These are phyloP conservation scores for Mychonastes homosphaera DNA, from an alignment of 139 green algal species.

Conservation along the genomic window DNA sequence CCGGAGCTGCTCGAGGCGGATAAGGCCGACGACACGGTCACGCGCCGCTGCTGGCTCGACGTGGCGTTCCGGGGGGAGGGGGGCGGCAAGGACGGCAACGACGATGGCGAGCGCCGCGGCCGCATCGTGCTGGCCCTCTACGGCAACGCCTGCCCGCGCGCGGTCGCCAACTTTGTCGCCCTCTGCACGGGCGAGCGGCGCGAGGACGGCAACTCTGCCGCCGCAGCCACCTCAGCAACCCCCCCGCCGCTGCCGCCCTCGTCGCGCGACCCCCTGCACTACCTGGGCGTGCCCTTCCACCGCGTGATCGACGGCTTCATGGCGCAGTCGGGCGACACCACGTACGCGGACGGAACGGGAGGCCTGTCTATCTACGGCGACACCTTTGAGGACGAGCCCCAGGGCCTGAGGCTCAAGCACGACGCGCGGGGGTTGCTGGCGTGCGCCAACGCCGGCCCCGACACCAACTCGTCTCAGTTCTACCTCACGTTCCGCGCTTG, in stretches of 20 bases:
- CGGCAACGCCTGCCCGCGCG: conserved; percentile 67
- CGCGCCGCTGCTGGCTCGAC: conserved; percentile 35
- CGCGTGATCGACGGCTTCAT: conserved; percentile 54
- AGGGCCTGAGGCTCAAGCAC: conserved; percentile 50
- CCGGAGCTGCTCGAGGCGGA: conserved; percentile 31
- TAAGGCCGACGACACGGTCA: conserved; percentile 23
- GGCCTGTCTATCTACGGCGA: conserved; percentile 73
- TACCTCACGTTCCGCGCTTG: conserved; percentile 36
- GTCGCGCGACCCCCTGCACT: conserved; percentile 68
- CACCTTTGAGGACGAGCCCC: conserved; percentile 51
- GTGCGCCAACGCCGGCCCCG: conserved; percentile 52
- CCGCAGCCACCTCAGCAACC: too few relatives aligned
- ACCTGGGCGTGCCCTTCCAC: conserved; percentile 61
- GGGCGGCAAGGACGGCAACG: background rate
- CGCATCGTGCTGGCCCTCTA: conserved; percentile 73
- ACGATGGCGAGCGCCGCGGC: conserved; percentile 11
- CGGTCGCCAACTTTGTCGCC: conserved; percentile 55
- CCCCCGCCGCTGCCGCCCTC: too few relatives aligned
- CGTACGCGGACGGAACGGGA: conserved; percentile 57
- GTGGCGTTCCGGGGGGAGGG: conserved; percentile 22
- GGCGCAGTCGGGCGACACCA: conserved; percentile 54
- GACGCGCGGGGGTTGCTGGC: conserved; percentile 34
- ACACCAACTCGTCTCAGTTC: conserved; percentile 55
- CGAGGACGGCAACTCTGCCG: conserved; percentile 54
- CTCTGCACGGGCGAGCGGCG: conserved; percentile 60